A percentile compares a stretch with the other conserved stretches of the same genome.
Conservation (phyloP, 176 grass and related monocot species). For the Tuctoria greenei region DNA sequence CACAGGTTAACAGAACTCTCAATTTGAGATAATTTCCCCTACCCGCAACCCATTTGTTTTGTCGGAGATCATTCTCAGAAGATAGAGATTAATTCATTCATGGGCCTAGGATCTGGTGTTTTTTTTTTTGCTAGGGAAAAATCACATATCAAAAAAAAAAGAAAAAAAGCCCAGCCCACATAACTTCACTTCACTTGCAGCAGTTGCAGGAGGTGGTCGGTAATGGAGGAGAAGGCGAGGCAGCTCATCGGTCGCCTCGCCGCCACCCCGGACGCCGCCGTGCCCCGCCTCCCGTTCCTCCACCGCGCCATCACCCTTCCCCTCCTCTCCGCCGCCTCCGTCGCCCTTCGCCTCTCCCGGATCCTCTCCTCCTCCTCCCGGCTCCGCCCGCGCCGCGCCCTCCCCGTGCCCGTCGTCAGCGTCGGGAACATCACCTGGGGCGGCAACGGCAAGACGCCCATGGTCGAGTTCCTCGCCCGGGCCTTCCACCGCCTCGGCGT, state of each 20-base stretch:
- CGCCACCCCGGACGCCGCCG: constrained; percentile 50
- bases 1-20: too few relatives aligned
- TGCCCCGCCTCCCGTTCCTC: constrained; percentile 51
- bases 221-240: constrained; percentile 44
- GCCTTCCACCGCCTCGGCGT: constrained; percentile 41
- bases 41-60: too few relatives aligned
- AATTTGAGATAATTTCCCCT: too few relatives aligned
- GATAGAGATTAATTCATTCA: too few relatives aligned
- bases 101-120: too few relatives aligned
- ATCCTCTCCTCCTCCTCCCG: constrained; percentile 35
- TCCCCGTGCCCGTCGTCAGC: constrained; percentile 67
- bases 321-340: constrained; percentile 64
- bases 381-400: constrained; percentile 41
- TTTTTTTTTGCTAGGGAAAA: too few relatives aligned
- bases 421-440: constrained; percentile 90
- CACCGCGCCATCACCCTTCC: constrained; percentile 64
- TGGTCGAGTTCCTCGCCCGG: constrained; percentile 71
- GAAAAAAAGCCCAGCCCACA: too few relatives aligned
- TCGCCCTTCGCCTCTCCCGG: constrained; percentile 39
- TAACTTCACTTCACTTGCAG: too few relatives aligned
- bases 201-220: too few relatives aligned
- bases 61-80: too few relatives aligned
- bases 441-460: constrained; percentile 82
- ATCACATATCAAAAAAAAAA: too few relatives aligned
- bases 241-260: constrained; percentile 48